Percentiles rank a stretch among this genome's conserved stretches.
phyloP scores from a whole-genome alignment of 2,329 filamentous ascomycete genomes.

The Fusarium kyushuense region DNA sequence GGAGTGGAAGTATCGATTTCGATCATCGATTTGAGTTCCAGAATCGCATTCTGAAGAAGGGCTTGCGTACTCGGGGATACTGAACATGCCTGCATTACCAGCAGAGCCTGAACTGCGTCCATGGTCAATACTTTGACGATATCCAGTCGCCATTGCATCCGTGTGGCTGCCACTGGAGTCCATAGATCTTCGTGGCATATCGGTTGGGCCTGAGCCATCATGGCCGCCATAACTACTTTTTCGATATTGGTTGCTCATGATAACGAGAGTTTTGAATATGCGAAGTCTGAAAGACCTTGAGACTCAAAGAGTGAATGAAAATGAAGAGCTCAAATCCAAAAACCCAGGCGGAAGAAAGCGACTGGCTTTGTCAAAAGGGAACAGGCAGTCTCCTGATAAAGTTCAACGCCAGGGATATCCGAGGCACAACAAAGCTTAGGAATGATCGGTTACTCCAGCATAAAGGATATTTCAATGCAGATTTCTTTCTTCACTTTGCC shows the following conservation, averaged over 20 bases:
- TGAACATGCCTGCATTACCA: constrained; percentile 38
- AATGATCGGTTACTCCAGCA: constrained; percentile 10
- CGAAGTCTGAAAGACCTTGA: background rate
- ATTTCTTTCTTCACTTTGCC: background rate
- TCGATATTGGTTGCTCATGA: constrained; percentile 29
- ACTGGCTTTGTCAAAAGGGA: constrained; percentile 14
- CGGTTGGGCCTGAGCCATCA: constrained; percentile 17
- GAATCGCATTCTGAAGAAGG: constrained; percentile 57
- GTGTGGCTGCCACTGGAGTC: constrained; percentile 13
- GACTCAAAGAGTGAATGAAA: background rate
- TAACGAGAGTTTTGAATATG: background rate
- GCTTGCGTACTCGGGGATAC: constrained; percentile 37
- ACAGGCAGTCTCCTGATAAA: constrained; percentile 6
- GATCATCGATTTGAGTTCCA: constrained; percentile 53
- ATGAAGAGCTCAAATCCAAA: background rate
- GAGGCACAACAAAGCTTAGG: constrained; percentile 7
- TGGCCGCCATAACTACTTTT: constrained; percentile 25
- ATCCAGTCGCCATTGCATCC: constrained; percentile 23
- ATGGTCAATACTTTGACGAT: constrained; percentile 33
- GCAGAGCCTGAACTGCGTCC: constrained; percentile 22
- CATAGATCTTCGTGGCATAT: constrained; percentile 30
- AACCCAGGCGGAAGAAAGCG: constrained; percentile 1
- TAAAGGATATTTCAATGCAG: background rate
- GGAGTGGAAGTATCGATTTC: constrained; percentile 77
- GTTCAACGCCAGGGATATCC: constrained; percentile 18